phyloP scores from a whole-genome alignment of 2,329 filamentous ascomycete genomes.

The Colletotrichum sansevieriae region DNA sequence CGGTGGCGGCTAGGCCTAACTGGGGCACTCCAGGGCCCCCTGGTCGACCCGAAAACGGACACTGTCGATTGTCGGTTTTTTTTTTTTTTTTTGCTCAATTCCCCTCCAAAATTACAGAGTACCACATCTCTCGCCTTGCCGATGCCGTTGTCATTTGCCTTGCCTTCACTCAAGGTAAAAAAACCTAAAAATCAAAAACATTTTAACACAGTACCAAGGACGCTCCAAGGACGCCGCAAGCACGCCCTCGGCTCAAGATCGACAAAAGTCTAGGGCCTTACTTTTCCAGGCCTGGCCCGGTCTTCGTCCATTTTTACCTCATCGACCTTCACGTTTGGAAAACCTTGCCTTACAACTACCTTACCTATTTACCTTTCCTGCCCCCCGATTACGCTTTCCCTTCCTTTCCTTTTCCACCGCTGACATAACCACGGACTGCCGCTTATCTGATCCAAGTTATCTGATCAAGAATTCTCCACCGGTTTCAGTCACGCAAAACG shows the following conservation, averaged over 20 bases:
- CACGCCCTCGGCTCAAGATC: conserved; percentile 22
- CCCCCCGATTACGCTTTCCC: neutral
- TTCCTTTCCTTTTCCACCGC: conserved; percentile 4
- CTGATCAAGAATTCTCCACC: conserved; percentile 36
- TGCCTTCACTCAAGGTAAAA: neutral
- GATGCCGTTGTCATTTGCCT: neutral
- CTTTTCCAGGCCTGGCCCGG: conserved; percentile 2
- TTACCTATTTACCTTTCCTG: conserved; percentile 8
- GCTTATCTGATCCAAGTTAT: conserved; percentile 41
- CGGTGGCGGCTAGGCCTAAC: conserved; percentile 30
- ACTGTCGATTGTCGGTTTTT: conserved; percentile 29
- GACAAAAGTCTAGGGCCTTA: conserved; percentile 12
- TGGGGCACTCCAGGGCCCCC: conserved; percentile 19
- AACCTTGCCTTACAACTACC: conserved; percentile 10
- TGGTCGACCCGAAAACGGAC: conserved; percentile 26
- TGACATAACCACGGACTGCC: conserved; percentile 16
- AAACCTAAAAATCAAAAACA: neutral
- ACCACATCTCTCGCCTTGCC: neutral
- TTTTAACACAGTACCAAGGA: neutral
- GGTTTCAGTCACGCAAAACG: conserved; percentile 26
- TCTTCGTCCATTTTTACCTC: conserved; percentile 23
- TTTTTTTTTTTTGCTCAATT: conserved; percentile 8
- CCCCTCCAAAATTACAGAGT: conserved; percentile 8
- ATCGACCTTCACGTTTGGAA: conserved; percentile 26
- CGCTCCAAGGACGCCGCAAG: neutral